These are phyloP conservation scores for Waitea zeae DNA, from an alignment of 1,284 basidiomycete species.

Conservation along the genomic window DNA sequence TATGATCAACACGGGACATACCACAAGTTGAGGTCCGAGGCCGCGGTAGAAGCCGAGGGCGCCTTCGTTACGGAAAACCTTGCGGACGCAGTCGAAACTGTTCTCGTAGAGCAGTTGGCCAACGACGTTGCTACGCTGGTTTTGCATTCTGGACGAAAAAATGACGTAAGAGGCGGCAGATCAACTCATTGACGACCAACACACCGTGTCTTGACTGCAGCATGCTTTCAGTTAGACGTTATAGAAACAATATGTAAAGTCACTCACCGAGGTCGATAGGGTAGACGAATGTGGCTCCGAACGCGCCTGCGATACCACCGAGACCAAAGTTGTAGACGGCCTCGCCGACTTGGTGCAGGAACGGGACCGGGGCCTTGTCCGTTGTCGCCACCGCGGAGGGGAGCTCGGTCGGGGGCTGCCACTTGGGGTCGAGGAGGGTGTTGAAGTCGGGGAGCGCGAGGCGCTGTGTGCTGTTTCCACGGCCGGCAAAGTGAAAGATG, in stretches of 20 bases:
- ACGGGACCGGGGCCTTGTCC: too few species aligned
- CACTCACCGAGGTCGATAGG: conserved; percentile 82
- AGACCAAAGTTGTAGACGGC: conserved; percentile 79
- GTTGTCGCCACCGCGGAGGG: conserved; percentile 18
- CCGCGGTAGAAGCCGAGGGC: conserved; percentile 93
- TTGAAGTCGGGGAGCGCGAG: conserved; percentile 79
- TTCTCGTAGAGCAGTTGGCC: conserved; percentile 92
- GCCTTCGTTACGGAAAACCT: conserved; percentile 91
- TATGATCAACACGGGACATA: too few species aligned
- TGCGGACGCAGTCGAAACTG: conserved; percentile 84
- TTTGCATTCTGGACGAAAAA: conserved; percentile 64
- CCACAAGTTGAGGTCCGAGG: conserved; percentile 86
- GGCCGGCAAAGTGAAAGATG: conserved; percentile 88
- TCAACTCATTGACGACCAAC: conserved; percentile 4
- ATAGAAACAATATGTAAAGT: neutral
- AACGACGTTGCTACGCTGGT: conserved; percentile 88
- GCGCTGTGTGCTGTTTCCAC: conserved; percentile 50
- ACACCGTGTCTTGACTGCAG: conserved; percentile 41
- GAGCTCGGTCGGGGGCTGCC: conserved; percentile 41
- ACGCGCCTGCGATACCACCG: conserved; percentile 88
- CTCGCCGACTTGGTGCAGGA: conserved; percentile 33
- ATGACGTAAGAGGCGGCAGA: neutral
- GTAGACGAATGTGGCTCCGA: conserved; percentile 87
- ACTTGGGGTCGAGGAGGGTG: conserved; percentile 74
- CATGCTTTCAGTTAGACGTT: too few species aligned